These are phyloP conservation scores for Phoma sp. DNA, from an alignment of 2,329 filamentous ascomycete species.

Conservation along the genomic window DNA sequence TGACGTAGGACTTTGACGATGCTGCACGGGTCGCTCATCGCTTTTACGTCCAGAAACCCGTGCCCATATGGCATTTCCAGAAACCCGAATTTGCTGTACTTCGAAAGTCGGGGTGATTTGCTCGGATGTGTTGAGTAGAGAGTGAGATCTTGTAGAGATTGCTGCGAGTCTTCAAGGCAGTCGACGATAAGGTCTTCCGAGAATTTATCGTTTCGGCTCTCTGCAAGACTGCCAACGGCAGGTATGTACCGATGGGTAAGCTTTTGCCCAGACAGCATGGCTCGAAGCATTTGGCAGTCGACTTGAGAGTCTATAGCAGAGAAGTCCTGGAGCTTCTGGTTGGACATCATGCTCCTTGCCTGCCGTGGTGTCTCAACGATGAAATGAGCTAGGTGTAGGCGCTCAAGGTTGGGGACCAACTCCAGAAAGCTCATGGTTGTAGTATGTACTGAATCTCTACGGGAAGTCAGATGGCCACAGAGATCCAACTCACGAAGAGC, in stretches of 20 bases:
- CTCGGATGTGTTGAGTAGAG: neutral
- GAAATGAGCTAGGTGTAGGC: neutral
- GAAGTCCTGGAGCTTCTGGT: neutral
- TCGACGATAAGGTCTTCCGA: neutral
- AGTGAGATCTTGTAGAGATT: neutral
- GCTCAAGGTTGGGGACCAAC: neutral
- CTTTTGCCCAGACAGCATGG: neutral
- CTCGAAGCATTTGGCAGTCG: neutral
- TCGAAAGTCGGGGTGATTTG: neutral
- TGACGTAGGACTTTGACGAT: neutral
- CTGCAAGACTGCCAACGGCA: neutral
- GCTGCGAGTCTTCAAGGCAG: neutral
- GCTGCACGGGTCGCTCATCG: neutral
- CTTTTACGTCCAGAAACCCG: neutral
- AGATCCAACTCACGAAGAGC: neutral
- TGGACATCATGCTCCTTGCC: neutral
- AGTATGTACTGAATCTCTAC: neutral
- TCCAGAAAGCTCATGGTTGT: neutral
- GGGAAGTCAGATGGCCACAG: neutral
- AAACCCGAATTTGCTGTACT: neutral
- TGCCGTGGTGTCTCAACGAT: neutral
- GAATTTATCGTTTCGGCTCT: neutral
- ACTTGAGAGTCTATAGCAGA: neutral
- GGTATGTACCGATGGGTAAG: neutral
- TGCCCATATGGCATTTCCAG: neutral